phyloP scores from a whole-genome alignment of 2,329 filamentous ascomycete species.

The Diaporthe citrichinensis region DNA sequence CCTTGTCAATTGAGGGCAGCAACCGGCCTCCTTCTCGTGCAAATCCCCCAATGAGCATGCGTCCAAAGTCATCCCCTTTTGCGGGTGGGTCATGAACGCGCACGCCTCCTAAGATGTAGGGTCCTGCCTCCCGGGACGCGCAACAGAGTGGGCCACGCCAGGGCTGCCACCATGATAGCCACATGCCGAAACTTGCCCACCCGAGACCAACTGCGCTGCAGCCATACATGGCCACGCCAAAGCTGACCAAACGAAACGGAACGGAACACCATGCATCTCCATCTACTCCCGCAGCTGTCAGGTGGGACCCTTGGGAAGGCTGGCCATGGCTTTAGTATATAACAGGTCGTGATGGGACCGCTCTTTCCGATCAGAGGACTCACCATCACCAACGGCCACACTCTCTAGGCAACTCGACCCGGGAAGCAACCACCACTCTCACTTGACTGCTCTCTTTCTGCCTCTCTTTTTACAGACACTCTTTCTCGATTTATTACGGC shows the following conservation, averaged over 20 bases:
- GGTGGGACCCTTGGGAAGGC: not conserved
- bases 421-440: constrained; percentile 12
- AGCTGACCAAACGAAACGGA: constrained; percentile 21
- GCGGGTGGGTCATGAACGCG: constrained; percentile 23
- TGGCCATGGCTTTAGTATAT: not conserved
- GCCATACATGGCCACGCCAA: constrained; percentile 16
- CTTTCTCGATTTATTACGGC: not conserved
- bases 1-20: constrained; percentile 4
- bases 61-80: constrained; percentile 22
- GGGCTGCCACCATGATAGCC: constrained; percentile 7
- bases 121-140: constrained; percentile 14
- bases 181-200: constrained; percentile 21
- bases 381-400: constrained; percentile 16
- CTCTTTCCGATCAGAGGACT: not conserved
- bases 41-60: constrained; percentile 10
- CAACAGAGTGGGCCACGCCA: constrained; percentile 21
- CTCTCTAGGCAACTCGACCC: constrained; percentile 7
- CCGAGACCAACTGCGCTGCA: constrained; percentile 1
- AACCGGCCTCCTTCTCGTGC: not conserved
- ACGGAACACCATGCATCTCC: constrained; percentile 9
- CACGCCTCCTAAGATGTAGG: constrained; percentile 16
- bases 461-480: not conserved
- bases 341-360: constrained; percentile 1
- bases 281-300: constrained; percentile 12
- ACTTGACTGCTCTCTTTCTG: constrained; percentile 4